phyloP scores from a whole-genome alignment of 1,284 basidiomycete species.

The Dichomitus squalens region DNA sequence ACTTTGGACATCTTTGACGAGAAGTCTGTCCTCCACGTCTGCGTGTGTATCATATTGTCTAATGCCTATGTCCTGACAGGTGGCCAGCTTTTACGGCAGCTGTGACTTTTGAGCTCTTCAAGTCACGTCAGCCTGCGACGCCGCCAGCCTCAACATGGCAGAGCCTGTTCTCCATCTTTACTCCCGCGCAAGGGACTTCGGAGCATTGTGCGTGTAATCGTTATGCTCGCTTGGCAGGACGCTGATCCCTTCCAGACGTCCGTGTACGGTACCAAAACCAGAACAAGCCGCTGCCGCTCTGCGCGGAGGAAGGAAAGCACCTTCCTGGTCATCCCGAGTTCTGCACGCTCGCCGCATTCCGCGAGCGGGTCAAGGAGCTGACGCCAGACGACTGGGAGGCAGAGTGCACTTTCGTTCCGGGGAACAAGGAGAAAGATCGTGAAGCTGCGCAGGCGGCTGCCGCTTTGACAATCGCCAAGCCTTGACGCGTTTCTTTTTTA shows the following conservation, averaged over 20 bases:
- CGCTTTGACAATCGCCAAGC: conserved; percentile 11
- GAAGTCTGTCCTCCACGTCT: conserved; percentile 40
- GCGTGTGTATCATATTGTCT: background rate
- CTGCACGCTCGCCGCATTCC: conserved; percentile 74
- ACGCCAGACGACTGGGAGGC: conserved; percentile 65
- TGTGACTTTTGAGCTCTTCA: conserved; percentile 76
- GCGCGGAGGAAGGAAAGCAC: conserved; percentile 69
- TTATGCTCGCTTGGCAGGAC: too few relatives aligned
- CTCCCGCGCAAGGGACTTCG: conserved; percentile 10
- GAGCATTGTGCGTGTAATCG: conserved; percentile 45
- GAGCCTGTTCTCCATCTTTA: conserved; percentile 30
- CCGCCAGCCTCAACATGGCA: conserved; percentile 33
- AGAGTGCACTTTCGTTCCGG: conserved; percentile 48
- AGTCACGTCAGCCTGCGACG: conserved; percentile 25
- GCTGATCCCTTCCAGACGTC: conserved; percentile 48
- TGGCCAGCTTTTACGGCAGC: conserved; percentile 78
- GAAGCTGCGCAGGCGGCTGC: conserved; percentile 17
- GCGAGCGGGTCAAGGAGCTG: conserved; percentile 59
- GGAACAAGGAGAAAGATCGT: conserved; percentile 19
- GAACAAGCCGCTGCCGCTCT: conserved; percentile 66
- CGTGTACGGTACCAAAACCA: conserved; percentile 80
- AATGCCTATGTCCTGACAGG: conserved; percentile 35
- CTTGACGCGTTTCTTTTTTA: background rate
- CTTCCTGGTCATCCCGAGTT: conserved; percentile 74
- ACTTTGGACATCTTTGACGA: conserved; percentile 81